Evolutionary conservation across 176 grass and related monocot species (phyloP), one percentile per base, ranked within the genome.

Genomic region (Triticum timopheevii): DNA sequence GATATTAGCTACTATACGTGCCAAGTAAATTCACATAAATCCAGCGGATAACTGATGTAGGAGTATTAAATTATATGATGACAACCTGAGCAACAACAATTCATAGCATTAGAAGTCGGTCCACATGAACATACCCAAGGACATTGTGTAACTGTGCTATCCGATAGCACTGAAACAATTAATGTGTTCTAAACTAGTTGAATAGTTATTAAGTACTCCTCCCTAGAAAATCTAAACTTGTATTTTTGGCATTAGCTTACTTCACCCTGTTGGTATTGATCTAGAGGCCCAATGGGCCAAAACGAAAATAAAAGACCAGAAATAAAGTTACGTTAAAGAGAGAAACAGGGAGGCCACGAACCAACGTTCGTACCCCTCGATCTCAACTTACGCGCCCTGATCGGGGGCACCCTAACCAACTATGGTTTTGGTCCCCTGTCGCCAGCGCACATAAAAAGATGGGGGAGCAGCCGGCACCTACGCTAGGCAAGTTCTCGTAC

Each of bases 21-120:
- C 13, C 3, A 80, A 66, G 61, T 66, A 82, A 54, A 16, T 70
- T 69, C 65, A 69, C 65, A 69, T 38, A 81, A 79, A 81, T 66
- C 65, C 38, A 13, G 23, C 4, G 3, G 20, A 64, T 67, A 10
- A 66, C 22, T 35, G 20, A 61, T 25, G 42, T 44, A 44, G 42
- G 42, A 12, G 56, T 44, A 38, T 39, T 81, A n/a, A 19, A 81
- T 67, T 44, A 42, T 33, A 54, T 54, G 17, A 71, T 31, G 7
- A 71, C 20, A 58, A 23, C 80, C 44, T 58, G 47, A 82, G 12
- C 20, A 82, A 56, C 45, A 70, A 70, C 13, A 52, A 52, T 52
- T 56, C 28, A 71, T 42, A 44, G 42, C 12, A 24, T 80, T 80
- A 78, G 49, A 59, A 35, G 17, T 76, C 27, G 13, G 13, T 49